These are phyloP conservation scores for Oropetium thomaeum DNA, from an alignment of 176 grass and related monocot genomes.

Conservation along the genomic window DNA sequence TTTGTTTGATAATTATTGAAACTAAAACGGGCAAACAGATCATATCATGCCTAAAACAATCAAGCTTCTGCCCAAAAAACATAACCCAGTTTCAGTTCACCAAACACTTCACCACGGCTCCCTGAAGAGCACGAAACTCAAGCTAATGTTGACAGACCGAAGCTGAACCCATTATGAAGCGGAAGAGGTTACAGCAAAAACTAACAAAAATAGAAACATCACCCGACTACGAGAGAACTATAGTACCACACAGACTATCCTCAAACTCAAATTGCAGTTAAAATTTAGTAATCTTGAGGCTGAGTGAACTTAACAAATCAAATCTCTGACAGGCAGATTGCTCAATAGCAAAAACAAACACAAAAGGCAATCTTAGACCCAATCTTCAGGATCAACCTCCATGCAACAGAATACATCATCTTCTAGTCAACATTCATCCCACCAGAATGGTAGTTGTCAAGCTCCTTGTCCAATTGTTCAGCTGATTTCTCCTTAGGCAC, in stretches of 20 bases:
- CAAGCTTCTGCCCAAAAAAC: too few relatives aligned
- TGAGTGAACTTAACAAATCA: background rate
- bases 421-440: conserved; percentile 65
- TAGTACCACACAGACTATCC: background rate
- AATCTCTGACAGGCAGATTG: too few relatives aligned
- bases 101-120: background rate
- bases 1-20: too few relatives aligned
- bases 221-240: background rate
- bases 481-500: conserved; percentile 54
- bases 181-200: background rate
- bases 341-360: conserved; percentile 9
- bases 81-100: background rate
- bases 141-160: background rate
- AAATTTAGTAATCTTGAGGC: background rate
- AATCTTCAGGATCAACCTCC: background rate
- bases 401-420: background rate
- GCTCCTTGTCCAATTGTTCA: conserved; percentile 81
- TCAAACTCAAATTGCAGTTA: background rate
- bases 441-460: conserved; percentile 73
- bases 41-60: too few relatives aligned
- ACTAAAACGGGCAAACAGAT: too few relatives aligned
- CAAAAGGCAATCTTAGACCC: conserved; percentile 23
- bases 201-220: background rate
- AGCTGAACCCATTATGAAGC: background rate
- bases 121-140: background rate